phyloP scores from a whole-genome alignment of 208 protist genomes.

The Acanthamoeba healyi region DNA sequence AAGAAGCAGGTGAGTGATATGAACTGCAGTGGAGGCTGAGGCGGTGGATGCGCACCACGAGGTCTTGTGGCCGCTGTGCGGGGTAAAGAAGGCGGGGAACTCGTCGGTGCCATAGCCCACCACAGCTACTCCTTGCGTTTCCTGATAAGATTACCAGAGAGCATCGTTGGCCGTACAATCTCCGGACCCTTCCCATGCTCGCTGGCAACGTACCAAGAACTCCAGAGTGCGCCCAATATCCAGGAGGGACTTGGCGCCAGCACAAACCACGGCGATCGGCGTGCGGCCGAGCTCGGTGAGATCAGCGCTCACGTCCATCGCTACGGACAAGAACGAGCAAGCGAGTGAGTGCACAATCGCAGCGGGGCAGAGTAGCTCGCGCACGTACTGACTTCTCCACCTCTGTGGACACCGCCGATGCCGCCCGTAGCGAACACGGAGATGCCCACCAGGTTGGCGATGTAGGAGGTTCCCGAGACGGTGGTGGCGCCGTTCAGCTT shows the following conservation, averaged over 20 bases:
- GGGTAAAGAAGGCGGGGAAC: slow-evolving; percentile 94
- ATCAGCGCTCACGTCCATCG: slow-evolving; percentile 93
- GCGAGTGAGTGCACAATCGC: background rate
- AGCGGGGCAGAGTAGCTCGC: background rate
- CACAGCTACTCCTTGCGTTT: slow-evolving; percentile 89
- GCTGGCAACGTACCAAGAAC: slow-evolving; percentile 89
- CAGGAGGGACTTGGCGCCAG: slow-evolving; percentile 94
- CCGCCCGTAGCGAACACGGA: slow-evolving; percentile 94
- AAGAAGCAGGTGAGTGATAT: background rate
- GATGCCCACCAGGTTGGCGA: slow-evolving; percentile 88
- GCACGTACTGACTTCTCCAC: slow-evolving; percentile 82
- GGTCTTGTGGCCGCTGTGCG: slow-evolving; percentile 46
- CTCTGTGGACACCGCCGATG: slow-evolving; percentile 94
- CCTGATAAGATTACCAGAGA: no score
- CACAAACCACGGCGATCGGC: slow-evolving; percentile 90
- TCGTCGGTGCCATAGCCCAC: slow-evolving; percentile 82
- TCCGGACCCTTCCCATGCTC: no score
- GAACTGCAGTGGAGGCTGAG: no score
- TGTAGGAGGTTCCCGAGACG: slow-evolving; percentile 91
- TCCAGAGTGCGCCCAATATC: slow-evolving; percentile 94
- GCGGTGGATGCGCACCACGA: background rate
- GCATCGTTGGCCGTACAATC: no score
- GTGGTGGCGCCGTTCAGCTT: slow-evolving; percentile 92
- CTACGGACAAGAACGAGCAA: background rate
- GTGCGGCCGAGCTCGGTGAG: slow-evolving; percentile 92